Percentiles rank a stretch among this genome's conserved stretches.
Evolutionary conservation across 2,329 filamentous ascomycete genomes (phyloP).

Genomic region (Pseudogymnoascus sp.): DNA sequence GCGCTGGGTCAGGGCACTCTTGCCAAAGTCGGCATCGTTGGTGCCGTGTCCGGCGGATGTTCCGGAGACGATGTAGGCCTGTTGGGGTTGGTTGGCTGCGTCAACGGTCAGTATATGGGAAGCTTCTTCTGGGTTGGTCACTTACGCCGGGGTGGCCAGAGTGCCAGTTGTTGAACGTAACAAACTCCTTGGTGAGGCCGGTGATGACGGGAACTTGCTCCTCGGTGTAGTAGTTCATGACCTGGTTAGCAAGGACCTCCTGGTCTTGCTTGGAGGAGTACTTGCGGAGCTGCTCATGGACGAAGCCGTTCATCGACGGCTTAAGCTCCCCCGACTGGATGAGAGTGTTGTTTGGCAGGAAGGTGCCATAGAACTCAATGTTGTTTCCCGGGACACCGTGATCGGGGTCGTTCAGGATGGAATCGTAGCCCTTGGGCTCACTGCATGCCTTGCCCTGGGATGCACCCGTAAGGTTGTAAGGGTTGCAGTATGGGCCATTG

Average conservation of each 20-base stretch:
- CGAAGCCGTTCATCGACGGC: conserved; percentile 30
- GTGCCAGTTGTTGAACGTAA: conserved; percentile 38
- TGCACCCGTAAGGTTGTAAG: conserved; percentile 29
- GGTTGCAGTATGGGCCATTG: conserved; percentile 35
- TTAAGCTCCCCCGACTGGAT: conserved; percentile 28
- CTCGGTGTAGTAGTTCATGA: conserved; percentile 37
- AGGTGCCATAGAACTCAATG: conserved; percentile 35
- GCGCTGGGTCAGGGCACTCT: conserved; percentile 24
- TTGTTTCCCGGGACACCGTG: conserved; percentile 36
- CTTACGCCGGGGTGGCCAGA: conserved; percentile 34
- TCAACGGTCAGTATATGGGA: conserved; percentile 4
- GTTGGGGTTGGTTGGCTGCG: conserved; percentile 36
- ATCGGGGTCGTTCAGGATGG: conserved; percentile 33
- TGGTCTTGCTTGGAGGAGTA: conserved; percentile 28
- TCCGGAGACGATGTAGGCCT: conserved; percentile 26
- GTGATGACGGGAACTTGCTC: conserved; percentile 35
- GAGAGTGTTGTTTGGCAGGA: conserved; percentile 29
- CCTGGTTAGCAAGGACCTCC: conserved; percentile 29
- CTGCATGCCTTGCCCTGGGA: conserved; percentile 27
- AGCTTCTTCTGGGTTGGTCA: conserved; percentile 8
- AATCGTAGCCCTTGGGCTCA: conserved; percentile 31
- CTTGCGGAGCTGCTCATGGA: conserved; percentile 32
- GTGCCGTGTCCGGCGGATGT: conserved; percentile 26
- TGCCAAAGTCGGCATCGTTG: conserved; percentile 22
- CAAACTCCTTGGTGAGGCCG: conserved; percentile 32